Conservation (phyloP, 2,329 filamentous ascomycete species). For the Xylaria arbuscula region DNA sequence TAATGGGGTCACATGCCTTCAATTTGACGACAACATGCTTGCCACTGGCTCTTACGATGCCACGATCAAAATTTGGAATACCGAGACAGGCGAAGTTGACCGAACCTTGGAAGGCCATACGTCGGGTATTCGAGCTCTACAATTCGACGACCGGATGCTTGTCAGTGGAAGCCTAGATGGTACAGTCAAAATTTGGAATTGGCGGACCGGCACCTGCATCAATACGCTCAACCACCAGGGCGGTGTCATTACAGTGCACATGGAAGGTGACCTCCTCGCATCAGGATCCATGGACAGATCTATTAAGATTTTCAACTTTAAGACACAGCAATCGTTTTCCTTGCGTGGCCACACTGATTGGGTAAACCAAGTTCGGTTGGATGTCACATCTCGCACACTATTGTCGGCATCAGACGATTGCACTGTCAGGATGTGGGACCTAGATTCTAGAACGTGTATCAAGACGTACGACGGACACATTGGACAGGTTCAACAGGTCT, state of each 20-base stretch:
- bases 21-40: conserved; percentile 86
- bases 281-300: conserved; percentile 91
- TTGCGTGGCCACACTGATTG: conserved; percentile 90
- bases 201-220: conserved; percentile 88
- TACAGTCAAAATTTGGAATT: conserved; percentile 95
- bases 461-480: conserved; percentile 86
- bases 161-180: conserved; percentile 90
- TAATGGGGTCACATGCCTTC: conserved; percentile 79
- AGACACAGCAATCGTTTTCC: conserved; percentile 81
- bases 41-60: conserved; percentile 95
- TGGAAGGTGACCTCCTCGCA: conserved; percentile 83
- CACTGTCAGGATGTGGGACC: conserved; percentile 90
- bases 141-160: conserved; percentile 92
- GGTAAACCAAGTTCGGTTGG: conserved; percentile 95
- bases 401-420: conserved; percentile 95
- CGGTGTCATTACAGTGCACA: conserved; percentile 89
- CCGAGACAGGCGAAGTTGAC: conserved; percentile 86
- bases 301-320: conserved; percentile 93
- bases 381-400: conserved; percentile 82
- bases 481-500: conserved; percentile 92
- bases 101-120: conserved; percentile 87
- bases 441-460: conserved; percentile 85
- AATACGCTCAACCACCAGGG: conserved; percentile 82
- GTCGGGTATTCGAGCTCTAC: conserved; percentile 84
- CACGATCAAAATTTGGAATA: conserved; percentile 96